These are phyloP conservation scores for Xylaria longipes DNA, from an alignment of 495 filamentous ascomycete genomes.

Conservation along the genomic window DNA sequence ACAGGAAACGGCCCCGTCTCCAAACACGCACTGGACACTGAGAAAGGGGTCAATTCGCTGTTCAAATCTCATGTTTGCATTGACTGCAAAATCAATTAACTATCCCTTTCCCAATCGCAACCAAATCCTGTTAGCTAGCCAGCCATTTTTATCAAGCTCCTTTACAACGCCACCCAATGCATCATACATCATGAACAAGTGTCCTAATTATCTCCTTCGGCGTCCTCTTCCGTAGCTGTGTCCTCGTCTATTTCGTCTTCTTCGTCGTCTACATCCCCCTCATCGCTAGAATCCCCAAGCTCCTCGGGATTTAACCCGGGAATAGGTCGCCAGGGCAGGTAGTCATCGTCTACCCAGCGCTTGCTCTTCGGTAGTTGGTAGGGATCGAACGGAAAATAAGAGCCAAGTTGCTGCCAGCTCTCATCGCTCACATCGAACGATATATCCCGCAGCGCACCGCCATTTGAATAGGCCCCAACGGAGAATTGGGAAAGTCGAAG, in stretches of 20 bases:
- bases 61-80: not conserved
- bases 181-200: slow-evolving; percentile 26
- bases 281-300: slow-evolving; percentile 59
- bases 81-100: slow-evolving; percentile 1
- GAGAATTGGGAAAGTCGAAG: slow-evolving; percentile 69
- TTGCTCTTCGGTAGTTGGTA: slow-evolving; percentile 86
- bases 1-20: not conserved
- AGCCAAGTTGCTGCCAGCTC: slow-evolving; percentile 79
- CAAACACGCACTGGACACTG: not conserved
- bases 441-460: slow-evolving; percentile 66
- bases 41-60: not conserved
- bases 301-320: slow-evolving; percentile 66
- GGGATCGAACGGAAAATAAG: slow-evolving; percentile 97
- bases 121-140: slow-evolving; percentile 17
- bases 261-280: slow-evolving; percentile 51
- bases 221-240: slow-evolving; percentile 55
- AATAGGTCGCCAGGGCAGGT: slow-evolving; percentile 81
- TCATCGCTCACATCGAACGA: slow-evolving; percentile 67
- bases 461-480: slow-evolving; percentile 50
- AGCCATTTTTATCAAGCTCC: slow-evolving; percentile 18
- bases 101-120: slow-evolving; percentile 7
- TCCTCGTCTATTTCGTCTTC: slow-evolving; percentile 60
- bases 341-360: slow-evolving; percentile 84
- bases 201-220: slow-evolving; percentile 40
- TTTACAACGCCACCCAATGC: slow-evolving; percentile 24